These are phyloP conservation scores for Diutina sp. DNA, from an alignment of 1,139 yeast genomes.

Conservation along the genomic window DNA sequence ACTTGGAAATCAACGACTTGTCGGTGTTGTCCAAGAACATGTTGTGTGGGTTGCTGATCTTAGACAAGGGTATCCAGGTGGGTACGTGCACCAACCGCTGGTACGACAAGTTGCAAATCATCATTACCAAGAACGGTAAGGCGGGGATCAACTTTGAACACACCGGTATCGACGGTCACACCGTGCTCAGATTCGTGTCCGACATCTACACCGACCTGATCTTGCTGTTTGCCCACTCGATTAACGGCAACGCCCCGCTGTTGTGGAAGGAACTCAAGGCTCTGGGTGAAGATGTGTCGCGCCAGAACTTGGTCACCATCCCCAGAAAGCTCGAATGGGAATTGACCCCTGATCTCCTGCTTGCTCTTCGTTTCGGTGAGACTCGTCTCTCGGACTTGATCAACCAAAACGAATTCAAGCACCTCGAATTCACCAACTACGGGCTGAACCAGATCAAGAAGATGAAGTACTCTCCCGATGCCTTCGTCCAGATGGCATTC, in stretches of 20 bases:
- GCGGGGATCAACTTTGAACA: conserved; percentile 93
- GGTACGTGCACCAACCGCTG: conserved; percentile 93
- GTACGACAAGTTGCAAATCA: conserved; percentile 87
- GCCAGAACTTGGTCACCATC: conserved; percentile 36
- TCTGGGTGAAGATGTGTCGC: conserved; percentile 5
- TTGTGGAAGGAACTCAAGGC: conserved; percentile 36
- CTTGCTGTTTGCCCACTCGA: conserved; percentile 71
- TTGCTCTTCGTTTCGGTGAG: conserved; percentile 82
- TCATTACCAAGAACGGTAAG: conserved; percentile 81
- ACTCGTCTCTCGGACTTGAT: conserved; percentile 79
- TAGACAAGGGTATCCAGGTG: conserved; percentile 76
- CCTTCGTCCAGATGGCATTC: conserved; percentile 88
- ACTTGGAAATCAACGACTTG: conserved; percentile 52
- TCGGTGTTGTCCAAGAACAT: conserved; percentile 67
- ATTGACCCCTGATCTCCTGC: conserved; percentile 59
- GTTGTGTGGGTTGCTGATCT: conserved; percentile 74
- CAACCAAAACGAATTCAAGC: conserved; percentile 80
- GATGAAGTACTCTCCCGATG: conserved; percentile 88
- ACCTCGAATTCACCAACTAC: conserved; percentile 61
- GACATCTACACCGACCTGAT: conserved; percentile 89
- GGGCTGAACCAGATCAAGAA: conserved; percentile 73
- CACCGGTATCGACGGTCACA: conserved; percentile 93
- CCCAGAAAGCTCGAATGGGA: conserved; percentile 90
- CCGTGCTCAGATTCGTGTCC: conserved; percentile 76
- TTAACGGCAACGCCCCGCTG: conserved; percentile 71